phyloP scores from a whole-genome alignment of 192 early-diverging fungal genomes.

The Coemansia sp. region DNA sequence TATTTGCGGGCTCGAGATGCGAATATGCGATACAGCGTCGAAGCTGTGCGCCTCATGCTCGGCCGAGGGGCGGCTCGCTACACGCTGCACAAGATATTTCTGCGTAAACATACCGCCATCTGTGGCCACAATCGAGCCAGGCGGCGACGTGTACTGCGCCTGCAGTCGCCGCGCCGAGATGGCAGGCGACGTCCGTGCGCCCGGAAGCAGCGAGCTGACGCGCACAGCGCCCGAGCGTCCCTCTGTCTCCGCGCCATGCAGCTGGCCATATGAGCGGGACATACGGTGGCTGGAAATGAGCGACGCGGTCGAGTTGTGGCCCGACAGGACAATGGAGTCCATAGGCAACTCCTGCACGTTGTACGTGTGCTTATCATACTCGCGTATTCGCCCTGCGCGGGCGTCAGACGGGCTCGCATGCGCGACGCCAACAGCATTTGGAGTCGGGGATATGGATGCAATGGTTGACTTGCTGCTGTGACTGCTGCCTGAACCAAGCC shows the following conservation, averaged over 20 bases:
- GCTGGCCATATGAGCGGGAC: conserved; percentile 12
- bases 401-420: conserved; percentile 7
- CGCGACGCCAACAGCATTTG: not conserved
- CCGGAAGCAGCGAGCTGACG: conserved; percentile 43
- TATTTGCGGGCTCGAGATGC: conserved; percentile 39
- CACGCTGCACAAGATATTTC: conserved; percentile 41
- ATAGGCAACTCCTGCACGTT: conserved; percentile 37
- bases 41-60: conserved; percentile 10
- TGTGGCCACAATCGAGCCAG: conserved; percentile 5
- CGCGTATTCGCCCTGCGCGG: conserved; percentile 7
- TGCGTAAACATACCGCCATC: conserved; percentile 27
- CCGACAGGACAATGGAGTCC: conserved; percentile 18
- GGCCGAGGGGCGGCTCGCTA: conserved; percentile 3
- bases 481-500: conserved; percentile 17
- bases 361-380: conserved; percentile 33
- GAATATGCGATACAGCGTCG: conserved; percentile 32
- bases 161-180: conserved; percentile 11
- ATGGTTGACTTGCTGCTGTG: conserved; percentile 39
- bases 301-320: conserved; percentile 8
- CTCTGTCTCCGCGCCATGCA: conserved; percentile 24
- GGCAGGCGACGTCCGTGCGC: conserved; percentile 24
- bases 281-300: conserved; percentile 14
- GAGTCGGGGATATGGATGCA: not conserved
- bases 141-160: conserved; percentile 13
- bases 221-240: conserved; percentile 39